phyloP scores from a whole-genome alignment of 108 stramenopile species.

The Cyclotella baltica region DNA sequence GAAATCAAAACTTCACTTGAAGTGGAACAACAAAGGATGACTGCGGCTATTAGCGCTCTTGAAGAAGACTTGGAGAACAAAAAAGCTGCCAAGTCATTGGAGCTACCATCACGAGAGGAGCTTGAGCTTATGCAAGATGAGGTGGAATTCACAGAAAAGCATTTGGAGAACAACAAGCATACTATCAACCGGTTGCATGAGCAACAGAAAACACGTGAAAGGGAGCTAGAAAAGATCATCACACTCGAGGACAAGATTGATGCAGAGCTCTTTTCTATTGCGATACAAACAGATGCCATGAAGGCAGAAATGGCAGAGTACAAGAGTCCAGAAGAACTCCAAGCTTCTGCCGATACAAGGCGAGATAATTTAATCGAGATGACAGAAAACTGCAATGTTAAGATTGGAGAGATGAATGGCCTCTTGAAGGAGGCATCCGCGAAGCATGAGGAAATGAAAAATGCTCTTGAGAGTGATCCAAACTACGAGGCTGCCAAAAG shows the following conservation, averaged over 20 bases:
- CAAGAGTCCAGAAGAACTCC: conserved; percentile 2
- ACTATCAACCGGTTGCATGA: conserved; percentile 24
- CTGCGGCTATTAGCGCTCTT: conserved; percentile 16
- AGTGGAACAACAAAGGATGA: conserved; percentile 10
- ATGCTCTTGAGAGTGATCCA: conserved; percentile 14
- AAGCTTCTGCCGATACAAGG: conserved; percentile 25
- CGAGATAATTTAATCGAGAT: conserved; percentile 22
- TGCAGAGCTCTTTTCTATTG: conserved; percentile 21
- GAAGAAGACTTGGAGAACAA: conserved; percentile 25
- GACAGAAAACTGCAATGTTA: conserved; percentile 21
- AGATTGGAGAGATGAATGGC: conserved; percentile 10
- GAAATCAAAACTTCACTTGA: conserved; percentile 11
- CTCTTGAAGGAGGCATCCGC: background rate
- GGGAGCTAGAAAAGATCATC: conserved; percentile 32
- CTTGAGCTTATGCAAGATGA: conserved; percentile 32
- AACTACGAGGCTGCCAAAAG: conserved; percentile 19
- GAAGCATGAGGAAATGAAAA: background rate
- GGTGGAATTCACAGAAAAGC: conserved; percentile 25
- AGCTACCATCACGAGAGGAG: conserved; percentile 38
- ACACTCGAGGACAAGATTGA: conserved; percentile 22
- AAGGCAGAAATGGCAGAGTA: conserved; percentile 21
- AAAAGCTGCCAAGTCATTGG: background rate
- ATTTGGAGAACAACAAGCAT: conserved; percentile 34
- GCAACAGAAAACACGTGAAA: conserved; percentile 30
- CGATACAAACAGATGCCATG: conserved; percentile 13